Conservation (phyloP, 2,329 filamentous ascomycete genomes). For the Nemania sp. region DNA sequence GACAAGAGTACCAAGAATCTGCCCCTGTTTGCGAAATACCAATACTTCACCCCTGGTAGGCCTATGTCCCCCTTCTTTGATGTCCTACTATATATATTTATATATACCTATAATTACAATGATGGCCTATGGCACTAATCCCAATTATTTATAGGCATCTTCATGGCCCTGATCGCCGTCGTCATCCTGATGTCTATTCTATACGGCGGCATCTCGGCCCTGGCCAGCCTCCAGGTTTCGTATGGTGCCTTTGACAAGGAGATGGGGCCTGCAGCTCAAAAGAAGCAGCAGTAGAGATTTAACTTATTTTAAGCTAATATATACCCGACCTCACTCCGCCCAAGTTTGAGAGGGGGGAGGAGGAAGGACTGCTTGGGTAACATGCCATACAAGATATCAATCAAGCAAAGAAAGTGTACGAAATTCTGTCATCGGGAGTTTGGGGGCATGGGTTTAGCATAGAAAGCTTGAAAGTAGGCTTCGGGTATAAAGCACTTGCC, state of each 20-base stretch:
- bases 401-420: constrained; percentile 35
- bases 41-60: constrained; percentile 90
- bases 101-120: constrained; percentile 24
- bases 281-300: constrained; percentile 72
- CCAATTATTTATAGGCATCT: constrained; percentile 72
- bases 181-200: constrained; percentile 82
- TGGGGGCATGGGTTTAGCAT: constrained; percentile 33
- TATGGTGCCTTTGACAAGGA: constrained; percentile 98
- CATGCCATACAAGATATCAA: constrained; percentile 20
- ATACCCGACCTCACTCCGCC: neutral
- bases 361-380: neutral
- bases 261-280: constrained; percentile 88
- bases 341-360: neutral
- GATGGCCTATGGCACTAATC: constrained; percentile 5
- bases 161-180: constrained; percentile 82
- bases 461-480: constrained; percentile 26
- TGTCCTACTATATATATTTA: neutral
- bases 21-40: constrained; percentile 89
- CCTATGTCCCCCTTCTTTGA: neutral
- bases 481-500: constrained; percentile 21
- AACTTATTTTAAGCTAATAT: constrained; percentile 9
- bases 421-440: constrained; percentile 36
- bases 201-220: constrained; percentile 79
- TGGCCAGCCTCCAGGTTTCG: constrained; percentile 85
- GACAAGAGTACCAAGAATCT: constrained; percentile 59